Base-by-base conservation (phyloP, 441 rosid species). In the Pelargonium citronellum region DNA sequence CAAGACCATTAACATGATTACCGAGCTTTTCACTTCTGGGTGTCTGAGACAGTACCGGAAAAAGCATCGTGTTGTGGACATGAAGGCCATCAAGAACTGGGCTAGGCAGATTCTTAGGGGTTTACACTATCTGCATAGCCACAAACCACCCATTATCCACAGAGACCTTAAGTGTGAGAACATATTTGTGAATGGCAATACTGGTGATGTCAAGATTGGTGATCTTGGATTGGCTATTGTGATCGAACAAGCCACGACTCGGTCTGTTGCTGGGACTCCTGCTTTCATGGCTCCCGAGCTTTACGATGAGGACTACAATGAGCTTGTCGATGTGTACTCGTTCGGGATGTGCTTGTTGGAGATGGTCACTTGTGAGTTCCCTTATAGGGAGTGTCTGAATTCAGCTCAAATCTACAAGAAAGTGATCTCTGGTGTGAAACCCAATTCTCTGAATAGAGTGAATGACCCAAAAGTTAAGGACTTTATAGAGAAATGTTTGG, bases 151-250 rank as follows among this genome's bases (percentile, higher is more conserved):
- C 5, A 43, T 64, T 3, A 64, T 64, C 12, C 67, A 64, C 47
- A n/a, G 67, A 64, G 67, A 64, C 22, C 49, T 64, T 9, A 64
- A 64, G 67, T 64, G 67, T 19, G 67, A 64, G 22, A 64, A 64
- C 24, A 64, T 64, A 3, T 64, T 64, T 30, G 47, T 64, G 5
- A 64, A 64, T n/a, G 67, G 67, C 15, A 64, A 64, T 13, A 37
- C 43, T 13, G 67, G 47, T 2, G 67, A 64, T 6, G 47, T 64
- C 22, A 64, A 64, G 15, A 64, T 64, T 64, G 67, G 67, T 34
- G 67, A 64, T 64, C 62, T 57, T 57, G 62, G 62, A 7, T 6
- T 57, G 24, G 62, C 62, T 4, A 57, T 57, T 57, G 62, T 57
- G 7, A 57, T 16, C 17, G 62, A 57, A 22, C 62, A 57, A 22